Conservation (phyloP, 345 rosid species). For the Clarkia xantiana region DNA sequence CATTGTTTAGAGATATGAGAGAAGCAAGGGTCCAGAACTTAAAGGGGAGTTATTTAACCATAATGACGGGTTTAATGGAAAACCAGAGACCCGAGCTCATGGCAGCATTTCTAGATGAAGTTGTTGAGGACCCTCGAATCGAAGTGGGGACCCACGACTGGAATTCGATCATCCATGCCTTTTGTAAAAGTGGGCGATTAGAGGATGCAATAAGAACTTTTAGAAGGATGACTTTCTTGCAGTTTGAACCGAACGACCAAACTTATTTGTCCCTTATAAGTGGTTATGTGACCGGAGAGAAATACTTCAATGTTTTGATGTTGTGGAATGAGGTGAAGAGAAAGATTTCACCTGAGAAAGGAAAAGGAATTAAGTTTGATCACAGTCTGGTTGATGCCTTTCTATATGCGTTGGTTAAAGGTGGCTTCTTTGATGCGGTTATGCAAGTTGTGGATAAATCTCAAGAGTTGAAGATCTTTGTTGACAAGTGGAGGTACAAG, state of each 20-base stretch:
- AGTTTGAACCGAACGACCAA: constrained; percentile 71
- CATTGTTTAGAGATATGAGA: constrained; percentile 85
- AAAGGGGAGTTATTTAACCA: constrained; percentile 72
- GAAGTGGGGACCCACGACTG: constrained; percentile 92
- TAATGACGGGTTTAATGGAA: constrained; percentile 80
- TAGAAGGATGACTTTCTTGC: constrained; percentile 74
- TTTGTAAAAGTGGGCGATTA: constrained; percentile 70
- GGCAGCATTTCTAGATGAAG: constrained; percentile 89
- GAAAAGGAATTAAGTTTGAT: constrained; percentile 42
- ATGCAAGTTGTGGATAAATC: constrained; percentile 94
- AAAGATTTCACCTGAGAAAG: constrained; percentile 40
- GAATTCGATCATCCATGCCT: constrained; percentile 94
- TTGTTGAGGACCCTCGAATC: constrained; percentile 75
- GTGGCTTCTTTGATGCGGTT: constrained; percentile 89
- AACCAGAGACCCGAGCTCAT: constrained; percentile 67
- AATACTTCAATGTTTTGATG: constrained; percentile 59
- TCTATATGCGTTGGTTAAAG: constrained; percentile 78
- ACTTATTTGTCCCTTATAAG: constrained; percentile 77
- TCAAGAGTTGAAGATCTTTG: constrained; percentile 79
- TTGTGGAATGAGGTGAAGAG: constrained; percentile 79
- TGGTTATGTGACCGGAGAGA: constrained; percentile 63
- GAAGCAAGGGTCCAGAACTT: constrained; percentile 42
- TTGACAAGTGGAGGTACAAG: constrained; percentile 94
- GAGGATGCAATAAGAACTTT: constrained; percentile 85
- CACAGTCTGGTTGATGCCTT: constrained; percentile 75